Percentiles rank a stretch among this genome's conserved stretches.
phyloP scores from a whole-genome alignment of 2,329 filamentous ascomycete genomes.

The Alternaria postmessia region DNA sequence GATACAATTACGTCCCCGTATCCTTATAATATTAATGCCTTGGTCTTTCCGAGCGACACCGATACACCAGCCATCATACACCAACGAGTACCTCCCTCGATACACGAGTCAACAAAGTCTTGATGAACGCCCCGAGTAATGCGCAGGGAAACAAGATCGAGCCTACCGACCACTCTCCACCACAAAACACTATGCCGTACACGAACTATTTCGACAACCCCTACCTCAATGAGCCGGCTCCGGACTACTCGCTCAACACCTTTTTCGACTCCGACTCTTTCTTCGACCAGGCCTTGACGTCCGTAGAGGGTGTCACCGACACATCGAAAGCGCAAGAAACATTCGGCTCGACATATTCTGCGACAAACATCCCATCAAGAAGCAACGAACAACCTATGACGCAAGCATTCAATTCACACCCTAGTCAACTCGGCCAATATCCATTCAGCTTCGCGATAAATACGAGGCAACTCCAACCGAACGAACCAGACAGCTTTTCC shows the following conservation, averaged over 20 bases:
- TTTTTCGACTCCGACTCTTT: constrained; percentile 41
- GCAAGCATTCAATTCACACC: constrained; percentile 30
- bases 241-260: constrained; percentile 36
- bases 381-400: constrained; percentile 21
- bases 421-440: constrained; percentile 30
- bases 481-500: constrained; percentile 28
- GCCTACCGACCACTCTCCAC: constrained; percentile 37
- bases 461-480: constrained; percentile 20
- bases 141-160: constrained; percentile 35
- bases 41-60: constrained; percentile 5
- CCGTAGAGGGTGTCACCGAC: constrained; percentile 28
- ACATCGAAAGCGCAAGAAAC: constrained; percentile 25
- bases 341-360: constrained; percentile 27
- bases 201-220: constrained; percentile 30
- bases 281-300: constrained; percentile 37
- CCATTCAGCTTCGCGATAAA: constrained; percentile 31
- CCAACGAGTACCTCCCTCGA: constrained; percentile 5
- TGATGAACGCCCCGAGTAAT: constrained; percentile 37
- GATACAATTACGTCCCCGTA: constrained; percentile 30
- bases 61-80: constrained; percentile 6
- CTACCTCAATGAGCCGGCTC: constrained; percentile 31
- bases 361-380: constrained; percentile 23
- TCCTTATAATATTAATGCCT: constrained; percentile 17
- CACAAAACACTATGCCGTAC: constrained; percentile 18
- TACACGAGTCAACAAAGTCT: constrained; percentile 7